Percentiles rank a stretch among this genome's conserved stretches.
These are phyloP conservation scores for Podospora australis DNA, from an alignment of 495 filamentous ascomycete species.

Conservation along the genomic window DNA sequence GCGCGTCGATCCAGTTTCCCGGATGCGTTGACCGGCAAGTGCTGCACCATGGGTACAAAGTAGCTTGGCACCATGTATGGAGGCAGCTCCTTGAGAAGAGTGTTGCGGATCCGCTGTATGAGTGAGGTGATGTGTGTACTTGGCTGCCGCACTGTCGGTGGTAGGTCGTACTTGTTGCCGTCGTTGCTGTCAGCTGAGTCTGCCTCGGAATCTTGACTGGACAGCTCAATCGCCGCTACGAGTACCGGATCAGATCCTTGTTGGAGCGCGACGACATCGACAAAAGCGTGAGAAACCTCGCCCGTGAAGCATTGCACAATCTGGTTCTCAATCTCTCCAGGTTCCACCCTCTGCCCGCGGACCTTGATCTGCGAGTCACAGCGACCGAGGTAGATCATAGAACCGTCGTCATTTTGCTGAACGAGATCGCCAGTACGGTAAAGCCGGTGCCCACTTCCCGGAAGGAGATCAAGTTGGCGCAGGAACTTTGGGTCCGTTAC, in stretches of 20 bases:
- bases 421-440: not conserved
- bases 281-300: not conserved
- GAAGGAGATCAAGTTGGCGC: too few relatives aligned
- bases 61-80: not conserved
- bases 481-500: not conserved
- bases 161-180: too few relatives aligned
- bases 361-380: not conserved
- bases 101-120: not conserved
- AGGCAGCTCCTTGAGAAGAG: not conserved
- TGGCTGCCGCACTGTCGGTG: not conserved
- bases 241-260: too few relatives aligned
- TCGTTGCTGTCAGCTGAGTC: not conserved
- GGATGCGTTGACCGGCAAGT: not conserved
- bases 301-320: not conserved
- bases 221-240: too few relatives aligned
- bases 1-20: not conserved
- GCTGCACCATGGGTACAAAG: not conserved
- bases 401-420: not conserved
- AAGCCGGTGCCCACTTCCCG: not conserved
- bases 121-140: not conserved
- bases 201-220: too few relatives aligned
- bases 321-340: not conserved
- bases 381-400: not conserved
- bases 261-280: not conserved
- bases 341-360: not conserved